Evolutionary conservation across 768 basidiomycete genomes (phyloP).

Genomic region (Rhizopogon vulgaris): DNA sequence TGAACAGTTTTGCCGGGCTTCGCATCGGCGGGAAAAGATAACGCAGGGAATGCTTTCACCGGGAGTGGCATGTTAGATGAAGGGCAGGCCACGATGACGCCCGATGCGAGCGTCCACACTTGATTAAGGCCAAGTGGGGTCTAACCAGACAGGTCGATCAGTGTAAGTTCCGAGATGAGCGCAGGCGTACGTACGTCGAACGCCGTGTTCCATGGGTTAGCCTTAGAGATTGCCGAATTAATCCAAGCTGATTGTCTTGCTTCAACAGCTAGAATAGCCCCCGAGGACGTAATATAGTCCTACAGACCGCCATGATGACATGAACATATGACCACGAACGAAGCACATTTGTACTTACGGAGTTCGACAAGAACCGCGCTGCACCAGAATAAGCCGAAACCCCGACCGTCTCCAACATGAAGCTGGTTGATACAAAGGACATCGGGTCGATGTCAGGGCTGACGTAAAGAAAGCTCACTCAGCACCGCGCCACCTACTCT

Average conservation of each 20-base stretch:
- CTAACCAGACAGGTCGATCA: conserved; percentile 11
- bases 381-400: conserved; percentile 57
- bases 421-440: conserved; percentile 39
- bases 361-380: conserved; percentile 31
- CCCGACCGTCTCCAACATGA: conserved; percentile 47
- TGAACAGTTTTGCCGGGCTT: conserved; percentile 24
- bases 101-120: conserved; percentile 40
- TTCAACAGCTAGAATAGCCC: conserved; percentile 53
- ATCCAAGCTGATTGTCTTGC: conserved; percentile 50
- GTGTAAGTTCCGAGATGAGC: not conserved
- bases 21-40: conserved; percentile 28
- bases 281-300: conserved; percentile 47
- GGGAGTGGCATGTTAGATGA: conserved; percentile 40
- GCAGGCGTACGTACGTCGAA: conserved; percentile 29
- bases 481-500: not conserved
- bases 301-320: conserved; percentile 8
- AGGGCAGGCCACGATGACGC: conserved; percentile 46
- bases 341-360: conserved; percentile 5
- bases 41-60: conserved; percentile 42
- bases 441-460: conserved; percentile 38
- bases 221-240: conserved; percentile 32
- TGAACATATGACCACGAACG: not conserved
- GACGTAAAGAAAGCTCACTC: not conserved
- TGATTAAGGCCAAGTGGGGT: conserved; percentile 35
- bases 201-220: conserved; percentile 39